Evolutionary conservation across 331 rosid species (phyloP), one percentile per base, ranked within the genome.

Genomic region (Quercus tomentella): DNA sequence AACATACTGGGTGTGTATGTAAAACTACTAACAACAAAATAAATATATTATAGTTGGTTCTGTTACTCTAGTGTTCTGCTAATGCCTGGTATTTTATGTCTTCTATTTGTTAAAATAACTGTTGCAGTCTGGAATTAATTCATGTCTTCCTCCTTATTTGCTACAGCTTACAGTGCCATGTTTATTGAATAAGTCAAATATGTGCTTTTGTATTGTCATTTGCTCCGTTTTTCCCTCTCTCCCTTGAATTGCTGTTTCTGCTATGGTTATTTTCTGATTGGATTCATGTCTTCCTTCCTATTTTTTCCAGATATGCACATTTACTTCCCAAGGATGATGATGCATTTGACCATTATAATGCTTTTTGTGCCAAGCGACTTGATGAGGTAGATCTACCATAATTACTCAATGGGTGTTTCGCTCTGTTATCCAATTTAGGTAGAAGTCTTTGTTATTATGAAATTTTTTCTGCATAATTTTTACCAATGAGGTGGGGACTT

Each of bases 301-400:
- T 41, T 41, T 41, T 54, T 79, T 80, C 25, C 89, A 94, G 99
- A 82, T 93, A 88, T 80, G 92, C 92, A 5, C 99, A 96, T 86
- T 72, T 96, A 83, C 99, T 96, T 77, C 99, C 98, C 23, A 87
- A 84, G 82, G 94, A 93, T 72, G 92, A 87, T 71, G 97, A 96
- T 79, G 96, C 99, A 78, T 89, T 96, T 87, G 98, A 90, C 80
- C 96, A 88, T 82, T 96, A 96, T 81, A 87, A 79, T 83, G 68
- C 84, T 73, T 90, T 91, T 87, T 91, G 91, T 76, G 85, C 91
- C 76, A 96, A 91, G 92, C 94, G 93, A 58, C 90, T 96, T 83
- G 99, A 93, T 75, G 99, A 96, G 99, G 99, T 96, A 93, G 43
- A 66, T 26, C 70, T 26, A 58, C 78, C 23, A 60, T 63, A 55